These are phyloP conservation scores for Neurospora sp. DNA, from an alignment of 495 filamentous ascomycete genomes.

Conservation along the genomic window DNA sequence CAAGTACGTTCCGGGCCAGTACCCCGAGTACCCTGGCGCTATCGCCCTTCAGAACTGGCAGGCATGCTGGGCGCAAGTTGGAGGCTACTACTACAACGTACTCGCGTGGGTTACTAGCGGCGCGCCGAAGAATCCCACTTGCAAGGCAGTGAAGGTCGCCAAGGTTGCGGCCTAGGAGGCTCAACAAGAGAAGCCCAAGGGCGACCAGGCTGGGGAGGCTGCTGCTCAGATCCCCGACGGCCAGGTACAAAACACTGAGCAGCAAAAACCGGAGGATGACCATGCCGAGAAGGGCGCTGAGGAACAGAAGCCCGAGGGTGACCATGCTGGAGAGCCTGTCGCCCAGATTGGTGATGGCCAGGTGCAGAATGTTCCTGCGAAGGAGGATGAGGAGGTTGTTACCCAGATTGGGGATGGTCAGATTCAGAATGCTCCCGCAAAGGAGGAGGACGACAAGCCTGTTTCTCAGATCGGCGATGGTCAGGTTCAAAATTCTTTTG, in stretches of 20 bases:
- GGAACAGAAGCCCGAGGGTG: not conserved
- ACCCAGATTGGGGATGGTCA: not conserved
- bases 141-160: slow-evolving; percentile 36
- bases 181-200: not conserved
- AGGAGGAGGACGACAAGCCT: not conserved
- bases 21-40: slow-evolving; percentile 4
- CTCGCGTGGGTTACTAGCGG: slow-evolving; percentile 38
- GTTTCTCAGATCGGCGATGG: not conserved
- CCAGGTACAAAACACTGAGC: not conserved
- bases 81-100: slow-evolving; percentile 41
- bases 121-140: slow-evolving; percentile 47
- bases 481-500: not conserved
- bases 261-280: not conserved
- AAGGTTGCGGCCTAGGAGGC: not conserved
- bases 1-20: slow-evolving; percentile 12
- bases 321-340: not conserved
- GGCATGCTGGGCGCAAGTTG: slow-evolving; percentile 40
- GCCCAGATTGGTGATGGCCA: not conserved
- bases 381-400: not conserved
- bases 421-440: not conserved
- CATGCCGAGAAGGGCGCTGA: not conserved
- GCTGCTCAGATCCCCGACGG: not conserved
- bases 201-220: not conserved
- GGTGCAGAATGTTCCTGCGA: not conserved
- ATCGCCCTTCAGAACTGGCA: slow-evolving; percentile 37